Evolutionary conservation across 352 stramenopile genomes (phyloP), one percentile per base, ranked within the genome.

Genomic region (Phytophthora uliginosa): DNA sequence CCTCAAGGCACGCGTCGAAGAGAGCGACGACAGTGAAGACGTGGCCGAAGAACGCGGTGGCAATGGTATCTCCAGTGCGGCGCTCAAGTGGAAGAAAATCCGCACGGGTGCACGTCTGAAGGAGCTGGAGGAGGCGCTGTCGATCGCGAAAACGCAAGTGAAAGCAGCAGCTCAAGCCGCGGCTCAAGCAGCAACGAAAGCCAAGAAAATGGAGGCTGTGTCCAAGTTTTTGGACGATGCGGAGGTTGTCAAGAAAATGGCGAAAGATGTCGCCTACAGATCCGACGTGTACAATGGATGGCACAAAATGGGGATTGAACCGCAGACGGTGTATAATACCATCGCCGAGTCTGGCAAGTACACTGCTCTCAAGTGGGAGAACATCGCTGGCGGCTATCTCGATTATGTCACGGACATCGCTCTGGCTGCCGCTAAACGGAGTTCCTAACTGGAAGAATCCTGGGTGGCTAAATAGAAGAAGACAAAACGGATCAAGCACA

Each of bases 61-160:
- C 15, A 53, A 53, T 17, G 47, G 9, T 9, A 4, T 53, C 4
- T 53, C 47, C 9, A 53, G 20, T 8, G 47, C 47, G 9, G 47
- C 47, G 20, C n/a, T 26, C 47, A 53, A 53, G 47, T 53, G 47
- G 47, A 53, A 28, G 47, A 53, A 53, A 15, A 31, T 53, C 18
- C 47, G 47, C n/a, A 53, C 20, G n/a, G 28, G 47, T 53, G 7
- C 7, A 10, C 47, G 47, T 31, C 47, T 53, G 8, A 53, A 53
- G 20, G 47, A 53, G 47, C 47, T 53, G 3, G 9, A 53, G 9
- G 47, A 53, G 20, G 47, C 47, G 8, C 47, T 53, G 20, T 26
- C 47, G 20, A 53, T 53, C 47, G 47, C n/a, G n/a, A 53, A 53
- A 53, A 28, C 2, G 10, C 7, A 53, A 28, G 47, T 53, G 47